Conservation (phyloP, 352 stramenopile species). For the Phytophthora palmivora region DNA sequence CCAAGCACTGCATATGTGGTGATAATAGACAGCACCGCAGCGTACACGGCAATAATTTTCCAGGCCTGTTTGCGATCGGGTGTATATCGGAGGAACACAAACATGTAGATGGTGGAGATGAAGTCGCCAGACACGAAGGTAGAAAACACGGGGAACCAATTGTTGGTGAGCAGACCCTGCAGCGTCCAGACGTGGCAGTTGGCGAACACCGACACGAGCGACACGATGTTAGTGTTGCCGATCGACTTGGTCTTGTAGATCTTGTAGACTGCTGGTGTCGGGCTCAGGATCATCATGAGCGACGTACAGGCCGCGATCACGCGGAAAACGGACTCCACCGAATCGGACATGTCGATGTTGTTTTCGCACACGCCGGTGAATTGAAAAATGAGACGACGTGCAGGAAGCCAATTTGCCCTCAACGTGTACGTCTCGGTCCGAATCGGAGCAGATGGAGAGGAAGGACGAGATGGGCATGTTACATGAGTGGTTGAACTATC, state of each 20-base stretch:
- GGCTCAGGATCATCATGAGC: conserved; percentile 53
- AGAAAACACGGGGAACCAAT: conserved; percentile 48
- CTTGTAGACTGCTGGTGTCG: conserved; percentile 43
- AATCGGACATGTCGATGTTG: conserved; percentile 24
- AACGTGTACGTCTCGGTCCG: too few relatives aligned
- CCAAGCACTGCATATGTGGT: conserved; percentile 51
- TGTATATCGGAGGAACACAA: conserved; percentile 39
- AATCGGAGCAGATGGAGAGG: conserved; percentile 24
- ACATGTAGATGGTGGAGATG: conserved; percentile 39
- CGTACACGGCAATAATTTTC: conserved; percentile 32
- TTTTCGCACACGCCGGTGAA: conserved; percentile 2
- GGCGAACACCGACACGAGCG: conserved; percentile 50
- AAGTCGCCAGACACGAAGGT: conserved; percentile 42
- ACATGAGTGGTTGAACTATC: conserved; percentile 24
- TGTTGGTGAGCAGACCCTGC: conserved; percentile 48
- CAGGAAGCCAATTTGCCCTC: conserved; percentile 7
- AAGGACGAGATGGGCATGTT: conserved; percentile 19
- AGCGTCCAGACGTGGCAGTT: conserved; percentile 58
- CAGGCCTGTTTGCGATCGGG: conserved; percentile 23
- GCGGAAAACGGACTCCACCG: conserved; percentile 43
- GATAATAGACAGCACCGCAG: conserved; percentile 35
- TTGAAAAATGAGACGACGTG: conserved; percentile 25
- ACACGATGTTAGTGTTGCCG: conserved; percentile 49
- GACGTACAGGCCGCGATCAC: conserved; percentile 46
- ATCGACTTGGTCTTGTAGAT: conserved; percentile 54